These are phyloP conservation scores for Elaeis guineensis DNA, from an alignment of 176 grass and related monocot genomes.

Conservation along the genomic window DNA sequence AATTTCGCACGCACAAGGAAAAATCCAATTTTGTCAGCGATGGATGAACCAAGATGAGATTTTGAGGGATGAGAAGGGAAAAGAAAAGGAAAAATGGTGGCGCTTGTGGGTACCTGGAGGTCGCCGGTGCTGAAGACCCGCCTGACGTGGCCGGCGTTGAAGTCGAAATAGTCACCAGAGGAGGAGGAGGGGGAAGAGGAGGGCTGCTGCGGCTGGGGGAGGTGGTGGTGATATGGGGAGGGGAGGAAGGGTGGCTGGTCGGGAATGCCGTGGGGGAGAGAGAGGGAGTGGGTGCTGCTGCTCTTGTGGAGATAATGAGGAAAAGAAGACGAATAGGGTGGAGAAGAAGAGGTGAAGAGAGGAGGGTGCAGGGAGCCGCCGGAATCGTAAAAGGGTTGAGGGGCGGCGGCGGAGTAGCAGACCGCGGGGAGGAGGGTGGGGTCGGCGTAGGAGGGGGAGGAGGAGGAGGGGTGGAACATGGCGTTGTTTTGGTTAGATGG, in stretches of 20 bases:
- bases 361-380: not conserved
- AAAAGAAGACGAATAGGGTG: constrained; percentile 29
- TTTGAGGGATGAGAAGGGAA: not conserved
- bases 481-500: not conserved
- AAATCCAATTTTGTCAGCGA: constrained; percentile 3
- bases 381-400: constrained; percentile 32
- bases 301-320: constrained; percentile 35
- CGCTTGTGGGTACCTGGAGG: constrained; percentile 43
- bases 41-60: not conserved
- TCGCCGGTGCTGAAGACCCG: constrained; percentile 82
- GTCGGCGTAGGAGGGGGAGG: constrained; percentile 22
- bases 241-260: constrained; percentile 19
- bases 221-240: constrained; percentile 9
- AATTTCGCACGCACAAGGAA: not conserved
- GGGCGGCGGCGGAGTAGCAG: constrained; percentile 25
- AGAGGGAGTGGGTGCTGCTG: constrained; percentile 50
- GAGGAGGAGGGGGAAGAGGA: constrained; percentile 60
- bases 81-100: not conserved
- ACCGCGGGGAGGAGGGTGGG: constrained; percentile 20
- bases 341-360: constrained; percentile 17
- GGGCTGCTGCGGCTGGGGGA: constrained; percentile 14
- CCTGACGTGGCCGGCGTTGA: constrained; percentile 44
- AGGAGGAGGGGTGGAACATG: constrained; percentile 57
- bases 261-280: constrained; percentile 23
- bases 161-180: constrained; percentile 47